Conservation (phyloP, 1,284 basidiomycete genomes). For the Apiotrichum brassicae region DNA sequence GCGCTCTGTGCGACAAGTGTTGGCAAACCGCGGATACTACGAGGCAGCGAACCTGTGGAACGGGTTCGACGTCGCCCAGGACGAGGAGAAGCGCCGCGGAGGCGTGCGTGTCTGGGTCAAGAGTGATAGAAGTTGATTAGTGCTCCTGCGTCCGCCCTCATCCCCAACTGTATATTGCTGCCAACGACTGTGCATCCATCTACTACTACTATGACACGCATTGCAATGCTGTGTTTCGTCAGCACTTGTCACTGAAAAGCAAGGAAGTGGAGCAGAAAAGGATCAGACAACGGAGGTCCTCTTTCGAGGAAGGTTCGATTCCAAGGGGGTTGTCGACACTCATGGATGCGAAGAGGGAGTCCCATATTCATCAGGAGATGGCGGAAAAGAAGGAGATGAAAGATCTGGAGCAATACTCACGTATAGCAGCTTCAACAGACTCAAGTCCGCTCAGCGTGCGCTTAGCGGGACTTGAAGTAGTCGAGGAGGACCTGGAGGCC, state of each 20-base stretch:
- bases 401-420: constrained; percentile 2
- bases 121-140: background rate
- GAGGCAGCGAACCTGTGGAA: constrained; percentile 58
- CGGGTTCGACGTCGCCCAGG: constrained; percentile 62
- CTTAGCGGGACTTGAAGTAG: constrained; percentile 50
- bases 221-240: background rate
- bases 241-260: background rate
- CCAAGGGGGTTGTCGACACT: constrained; percentile 47
- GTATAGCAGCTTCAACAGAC: too few relatives aligned
- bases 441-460: background rate
- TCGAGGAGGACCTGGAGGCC: constrained; percentile 95
- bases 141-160: too few relatives aligned
- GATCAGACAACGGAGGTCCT: constrained; percentile 46
- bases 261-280: background rate
- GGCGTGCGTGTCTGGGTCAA: constrained; percentile 52
- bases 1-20: constrained; percentile 48
- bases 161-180: background rate
- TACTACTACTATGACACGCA: background rate
- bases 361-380: constrained; percentile 45
- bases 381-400: background rate
- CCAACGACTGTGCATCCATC: background rate
- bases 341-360: constrained; percentile 48
- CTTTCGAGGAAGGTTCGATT: constrained; percentile 49
- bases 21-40: constrained; percentile 59
- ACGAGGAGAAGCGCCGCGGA: constrained; percentile 68